Evolutionary conservation across 805 yeast species (phyloP), one percentile per base, ranked within the genome.

Genomic region (Kregervanrija fluxuum): DNA sequence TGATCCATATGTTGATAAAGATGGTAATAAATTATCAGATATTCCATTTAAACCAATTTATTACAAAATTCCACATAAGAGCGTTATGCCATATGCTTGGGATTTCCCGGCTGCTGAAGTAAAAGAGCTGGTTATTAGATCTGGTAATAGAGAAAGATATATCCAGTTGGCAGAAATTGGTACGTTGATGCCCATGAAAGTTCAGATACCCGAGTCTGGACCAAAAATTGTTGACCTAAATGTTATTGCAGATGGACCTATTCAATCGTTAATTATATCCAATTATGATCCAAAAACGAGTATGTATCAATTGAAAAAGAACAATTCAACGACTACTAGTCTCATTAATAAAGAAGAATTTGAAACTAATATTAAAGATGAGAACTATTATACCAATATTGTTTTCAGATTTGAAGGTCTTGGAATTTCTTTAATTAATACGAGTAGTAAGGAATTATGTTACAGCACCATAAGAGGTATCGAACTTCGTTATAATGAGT

Each of bases 41-140:
- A 68, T 71, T 3, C 73, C 74, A 11, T 90, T 83, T 64, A 80
- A 78, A 49, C 96, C 97, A 0, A 72, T 88, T 10, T 79, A 73
- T 55, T 93, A 91, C 60, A 75, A 78, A 38, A 73, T 95, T 11
- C 97, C 98, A 0, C 80, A 95, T 1, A 79, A 79, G 56, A 85
- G 96, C 64, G 95, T 88, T 2, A 93, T 93, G 98, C 96, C 98
- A 0, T 93, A 93, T 61, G 87, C 99, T 0, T 93, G 96, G 90
- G 99, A 93, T 61, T 93, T 77, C 64, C 99, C 99, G 1, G 88
- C 95, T 42, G 97, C 96, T 0, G 67, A 77, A 9, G 75, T 82
- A 38, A 90, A 89, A 60, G 96, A 90, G 56, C 65, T 93, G 31
- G 73, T 88, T 3, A 62, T 93, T 32, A 70, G 89, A 47, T 72